Conservation (phyloP, 345 rosid genomes). For the Garcia nutans region DNA sequence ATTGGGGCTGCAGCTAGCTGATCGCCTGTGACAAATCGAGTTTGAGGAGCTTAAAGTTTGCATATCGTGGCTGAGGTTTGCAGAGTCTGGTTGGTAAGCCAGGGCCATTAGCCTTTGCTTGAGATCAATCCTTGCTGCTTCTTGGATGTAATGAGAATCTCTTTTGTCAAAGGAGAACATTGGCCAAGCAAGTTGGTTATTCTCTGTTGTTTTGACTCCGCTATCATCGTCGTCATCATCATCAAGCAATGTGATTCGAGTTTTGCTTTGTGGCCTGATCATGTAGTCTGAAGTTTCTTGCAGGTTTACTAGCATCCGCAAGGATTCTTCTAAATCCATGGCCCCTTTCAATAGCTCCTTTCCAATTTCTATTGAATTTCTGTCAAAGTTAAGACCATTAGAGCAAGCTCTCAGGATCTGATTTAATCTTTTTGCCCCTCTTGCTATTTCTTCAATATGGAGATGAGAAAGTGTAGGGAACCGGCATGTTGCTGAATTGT, state of each 20-base stretch:
- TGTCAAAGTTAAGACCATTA: constrained; percentile 54
- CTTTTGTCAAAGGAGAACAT: constrained; percentile 55
- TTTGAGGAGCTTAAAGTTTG: constrained; percentile 22
- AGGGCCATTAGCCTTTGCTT: constrained; percentile 49
- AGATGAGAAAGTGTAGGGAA: constrained; percentile 56
- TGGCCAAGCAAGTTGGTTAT: constrained; percentile 48
- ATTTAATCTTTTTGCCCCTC: constrained; percentile 70
- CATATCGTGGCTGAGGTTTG: constrained; percentile 26
- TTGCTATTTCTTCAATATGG: constrained; percentile 73
- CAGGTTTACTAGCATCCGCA: constrained; percentile 72
- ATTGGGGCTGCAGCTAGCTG: constrained; percentile 30
- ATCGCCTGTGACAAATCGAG: constrained; percentile 43
- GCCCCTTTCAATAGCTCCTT: constrained; percentile 76
- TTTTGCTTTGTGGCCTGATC: constrained; percentile 45
- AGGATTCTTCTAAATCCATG: constrained; percentile 71
- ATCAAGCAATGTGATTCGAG: constrained; percentile 64
- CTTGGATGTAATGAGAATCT: constrained; percentile 36
- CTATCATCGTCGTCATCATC: constrained; percentile 45
- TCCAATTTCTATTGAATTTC: constrained; percentile 72
- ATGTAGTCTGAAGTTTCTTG: constrained; percentile 67
- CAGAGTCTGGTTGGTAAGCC: constrained; percentile 38
- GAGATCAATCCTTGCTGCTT: constrained; percentile 44
- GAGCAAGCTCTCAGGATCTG: constrained; percentile 75
- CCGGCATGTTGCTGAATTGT: constrained; percentile 36
- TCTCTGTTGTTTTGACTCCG: constrained; percentile 19